These are phyloP conservation scores for Jacaranda mimosifolia DNA, from an alignment of 257 asterid species.

Conservation along the genomic window DNA sequence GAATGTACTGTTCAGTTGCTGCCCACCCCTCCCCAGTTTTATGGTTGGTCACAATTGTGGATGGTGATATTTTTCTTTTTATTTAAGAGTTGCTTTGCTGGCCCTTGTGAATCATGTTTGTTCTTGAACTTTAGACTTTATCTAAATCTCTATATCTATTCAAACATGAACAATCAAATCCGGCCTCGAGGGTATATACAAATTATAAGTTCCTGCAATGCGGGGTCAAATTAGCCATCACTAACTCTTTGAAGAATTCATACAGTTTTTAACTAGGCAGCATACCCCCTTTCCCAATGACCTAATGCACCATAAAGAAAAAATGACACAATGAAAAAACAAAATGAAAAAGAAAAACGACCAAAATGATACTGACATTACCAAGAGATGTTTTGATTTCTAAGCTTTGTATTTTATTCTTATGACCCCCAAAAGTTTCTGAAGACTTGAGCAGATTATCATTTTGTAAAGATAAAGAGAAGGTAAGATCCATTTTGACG, in stretches of 20 bases:
- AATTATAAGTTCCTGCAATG: too few relatives aligned
- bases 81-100: conserved; percentile 37
- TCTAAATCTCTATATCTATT: too few relatives aligned
- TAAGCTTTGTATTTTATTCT: too few relatives aligned
- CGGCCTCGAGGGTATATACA: too few relatives aligned
- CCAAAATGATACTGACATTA: conserved; percentile 72
- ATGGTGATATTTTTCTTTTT: neutral
- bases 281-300: neutral
- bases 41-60: conserved; percentile 7
- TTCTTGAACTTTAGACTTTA: conserved; percentile 33
- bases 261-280: neutral
- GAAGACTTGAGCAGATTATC: too few relatives aligned
- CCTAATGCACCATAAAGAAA: neutral
- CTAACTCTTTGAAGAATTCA: neutral
- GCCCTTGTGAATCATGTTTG: conserved; percentile 43
- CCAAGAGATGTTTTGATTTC: too few relatives aligned
- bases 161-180: too few relatives aligned
- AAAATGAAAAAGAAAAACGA: conserved; percentile 29
- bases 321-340: conserved; percentile 6
- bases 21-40: too few relatives aligned
- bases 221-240: neutral
- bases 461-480: too few relatives aligned
- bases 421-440: too few relatives aligned
- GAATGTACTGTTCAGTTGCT: neutral
- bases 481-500: too few relatives aligned